A percentile compares a stretch with the other conserved stretches of the same genome.
Conservation (phyloP, 176 grass and related monocot species). For the Musa acuminata region DNA sequence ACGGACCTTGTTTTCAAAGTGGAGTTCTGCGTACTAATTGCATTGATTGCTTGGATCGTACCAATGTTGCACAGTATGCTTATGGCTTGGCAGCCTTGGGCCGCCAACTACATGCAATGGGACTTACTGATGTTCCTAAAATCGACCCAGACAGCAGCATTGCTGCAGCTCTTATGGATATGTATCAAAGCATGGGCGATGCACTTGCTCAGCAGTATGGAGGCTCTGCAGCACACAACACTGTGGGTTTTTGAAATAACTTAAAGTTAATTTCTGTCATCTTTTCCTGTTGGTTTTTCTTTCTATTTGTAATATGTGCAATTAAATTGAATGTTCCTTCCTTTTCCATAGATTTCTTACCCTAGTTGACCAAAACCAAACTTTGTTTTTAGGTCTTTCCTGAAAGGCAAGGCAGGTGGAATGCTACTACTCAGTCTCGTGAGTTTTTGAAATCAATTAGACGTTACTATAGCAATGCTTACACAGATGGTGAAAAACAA, state of each 20-base stretch:
- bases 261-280: background rate
- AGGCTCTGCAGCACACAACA: slow-evolving; percentile 95
- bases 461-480: slow-evolving; percentile 94
- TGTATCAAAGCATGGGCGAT: slow-evolving; percentile 99
- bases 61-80: slow-evolving; percentile 97
- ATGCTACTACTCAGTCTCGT: slow-evolving; percentile 92
- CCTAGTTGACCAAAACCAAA: background rate
- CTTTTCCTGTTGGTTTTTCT: background rate
- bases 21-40: slow-evolving; percentile 97
- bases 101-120: slow-evolving; percentile 82
- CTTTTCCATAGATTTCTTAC: background rate
- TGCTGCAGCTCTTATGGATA: slow-evolving; percentile 86
- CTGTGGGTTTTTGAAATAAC: slow-evolving; percentile 26
- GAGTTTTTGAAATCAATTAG: slow-evolving; percentile 92
- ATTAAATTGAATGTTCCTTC: background rate
- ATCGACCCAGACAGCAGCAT: slow-evolving; percentile 76
- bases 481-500: slow-evolving; percentile 97
- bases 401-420: slow-evolving; percentile 98
- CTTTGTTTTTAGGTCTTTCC: slow-evolving; percentile 70
- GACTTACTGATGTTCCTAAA: slow-evolving; percentile 67
- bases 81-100: slow-evolving; percentile 86
- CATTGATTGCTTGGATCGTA: slow-evolving; percentile 91
- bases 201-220: slow-evolving; percentile 95
- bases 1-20: slow-evolving; percentile 56
- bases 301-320: background rate